phyloP scores from a whole-genome alignment of 225 moss, liverwort and hornwort genomes.

The Marchantia polymorpha region DNA sequence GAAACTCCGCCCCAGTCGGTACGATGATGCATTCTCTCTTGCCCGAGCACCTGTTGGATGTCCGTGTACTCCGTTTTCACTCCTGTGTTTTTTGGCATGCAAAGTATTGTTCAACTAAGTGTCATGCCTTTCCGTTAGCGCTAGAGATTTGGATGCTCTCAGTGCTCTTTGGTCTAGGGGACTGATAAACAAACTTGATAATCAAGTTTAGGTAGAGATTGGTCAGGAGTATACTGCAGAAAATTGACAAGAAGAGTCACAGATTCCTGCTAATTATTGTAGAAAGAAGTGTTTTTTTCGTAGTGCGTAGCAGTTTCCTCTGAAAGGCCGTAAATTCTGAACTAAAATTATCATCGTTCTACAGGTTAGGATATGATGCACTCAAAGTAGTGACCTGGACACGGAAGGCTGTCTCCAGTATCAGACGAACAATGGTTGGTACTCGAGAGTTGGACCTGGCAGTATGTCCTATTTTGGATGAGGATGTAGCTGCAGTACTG shows the following conservation, averaged over 20 bases:
- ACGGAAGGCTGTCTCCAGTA: slow-evolving; percentile 50
- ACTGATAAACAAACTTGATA: too few relatives aligned
- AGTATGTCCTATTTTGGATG: slow-evolving; percentile 69
- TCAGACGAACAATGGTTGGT: slow-evolving; percentile 54
- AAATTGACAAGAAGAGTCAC: too few relatives aligned
- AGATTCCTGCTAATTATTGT: background rate
- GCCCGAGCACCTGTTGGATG: background rate
- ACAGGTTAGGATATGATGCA: slow-evolving; percentile 37
- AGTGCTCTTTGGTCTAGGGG: background rate
- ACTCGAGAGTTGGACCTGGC: slow-evolving; percentile 76
- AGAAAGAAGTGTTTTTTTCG: background rate
- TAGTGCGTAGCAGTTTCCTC: background rate
- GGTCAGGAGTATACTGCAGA: too few relatives aligned
- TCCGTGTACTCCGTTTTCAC: background rate
- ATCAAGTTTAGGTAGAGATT: too few relatives aligned
- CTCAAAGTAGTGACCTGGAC: slow-evolving; percentile 51
- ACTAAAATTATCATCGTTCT: background rate
- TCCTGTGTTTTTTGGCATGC: slow-evolving; percentile 7
- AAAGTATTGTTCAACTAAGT: slow-evolving; percentile 14
- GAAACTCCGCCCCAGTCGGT: slow-evolving; percentile 48
- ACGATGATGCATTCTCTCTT: slow-evolving; percentile 27
- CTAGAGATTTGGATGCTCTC: too few relatives aligned
- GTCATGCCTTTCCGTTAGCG: background rate
- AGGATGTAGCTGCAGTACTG: slow-evolving; percentile 61
- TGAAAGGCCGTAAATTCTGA: background rate